Evolutionary conservation across 2,329 filamentous ascomycete species (phyloP).

Genomic region (Aspergillus pseudotamarii): DNA sequence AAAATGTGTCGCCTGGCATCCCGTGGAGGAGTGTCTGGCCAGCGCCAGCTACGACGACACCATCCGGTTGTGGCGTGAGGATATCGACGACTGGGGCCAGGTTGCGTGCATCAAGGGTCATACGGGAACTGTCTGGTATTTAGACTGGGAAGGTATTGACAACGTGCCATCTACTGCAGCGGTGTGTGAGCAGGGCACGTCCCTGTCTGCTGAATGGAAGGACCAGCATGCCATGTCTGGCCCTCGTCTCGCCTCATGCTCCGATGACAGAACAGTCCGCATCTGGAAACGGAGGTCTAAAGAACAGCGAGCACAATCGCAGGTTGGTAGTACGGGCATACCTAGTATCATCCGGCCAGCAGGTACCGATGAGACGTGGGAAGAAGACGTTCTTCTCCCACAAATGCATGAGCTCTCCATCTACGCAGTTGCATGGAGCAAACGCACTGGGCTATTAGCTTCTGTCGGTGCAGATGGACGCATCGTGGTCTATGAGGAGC

Average conservation of each 20-base stretch:
- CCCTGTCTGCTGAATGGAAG: slow-evolving; percentile 30
- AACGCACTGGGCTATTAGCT: slow-evolving; percentile 73
- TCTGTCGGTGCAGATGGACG: slow-evolving; percentile 86
- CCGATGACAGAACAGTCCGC: slow-evolving; percentile 77
- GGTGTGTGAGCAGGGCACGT: slow-evolving; percentile 1
- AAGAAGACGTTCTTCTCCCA: slow-evolving; percentile 75
- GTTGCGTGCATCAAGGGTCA: slow-evolving; percentile 81
- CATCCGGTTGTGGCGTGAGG: slow-evolving; percentile 84
- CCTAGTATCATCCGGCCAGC: slow-evolving; percentile 85
- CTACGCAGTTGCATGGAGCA: slow-evolving; percentile 85
- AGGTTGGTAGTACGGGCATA: slow-evolving; percentile 52
- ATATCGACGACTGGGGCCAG: slow-evolving; percentile 92
- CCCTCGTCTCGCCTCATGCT: slow-evolving; percentile 75
- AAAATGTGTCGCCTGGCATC: slow-evolving; percentile 92
- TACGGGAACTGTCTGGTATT: slow-evolving; percentile 82
- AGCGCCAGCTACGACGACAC: slow-evolving; percentile 95
- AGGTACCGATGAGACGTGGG: slow-evolving; percentile 79
- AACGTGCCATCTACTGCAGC: slow-evolving; percentile 25
- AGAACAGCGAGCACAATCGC: slow-evolving; percentile 49
- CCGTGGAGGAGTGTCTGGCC: slow-evolving; percentile 75
- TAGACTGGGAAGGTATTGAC: slow-evolving; percentile 65
- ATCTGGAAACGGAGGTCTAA: slow-evolving; percentile 72
- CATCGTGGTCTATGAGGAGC: slow-evolving; percentile 77
- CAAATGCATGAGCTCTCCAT: slow-evolving; percentile 75
- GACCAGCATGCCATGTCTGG: slow-evolving; percentile 36